Conservation (phyloP, 345 rosid genomes). For the Arabidopsis suecica region DNA sequence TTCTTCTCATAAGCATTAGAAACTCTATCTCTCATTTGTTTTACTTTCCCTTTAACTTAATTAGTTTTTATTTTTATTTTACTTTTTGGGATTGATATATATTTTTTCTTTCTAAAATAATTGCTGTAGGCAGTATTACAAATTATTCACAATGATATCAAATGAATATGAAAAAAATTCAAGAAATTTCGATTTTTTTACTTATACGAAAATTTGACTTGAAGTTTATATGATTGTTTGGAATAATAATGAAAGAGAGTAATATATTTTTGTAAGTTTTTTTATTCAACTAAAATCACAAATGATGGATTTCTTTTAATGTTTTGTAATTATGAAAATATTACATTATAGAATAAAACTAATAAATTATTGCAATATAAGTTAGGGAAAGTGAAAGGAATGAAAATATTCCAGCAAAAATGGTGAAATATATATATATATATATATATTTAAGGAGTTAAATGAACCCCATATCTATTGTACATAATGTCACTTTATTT, state of each 20-base stretch:
- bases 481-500: no score
- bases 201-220: background rate
- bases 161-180: conserved; percentile 16
- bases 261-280: no score
- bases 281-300: no score
- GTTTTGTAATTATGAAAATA: no score
- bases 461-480: no score
- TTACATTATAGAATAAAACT: no score
- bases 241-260: background rate
- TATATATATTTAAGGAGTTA: no score
- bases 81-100: conserved; percentile 12
- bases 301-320: no score
- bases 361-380: no score
- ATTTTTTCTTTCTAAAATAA: background rate
- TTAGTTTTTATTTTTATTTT: conserved; percentile 12
- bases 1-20: conserved; percentile 65
- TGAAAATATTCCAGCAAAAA: no score
- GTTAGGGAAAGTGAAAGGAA: no score
- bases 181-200: background rate
- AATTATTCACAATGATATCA: background rate
- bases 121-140: background rate
- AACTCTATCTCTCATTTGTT: background rate
- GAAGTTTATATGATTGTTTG: background rate
- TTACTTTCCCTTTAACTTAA: background rate
- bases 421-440: no score